Conservation (phyloP, 2,329 filamentous ascomycete genomes). For the Microdochium paspali region DNA sequence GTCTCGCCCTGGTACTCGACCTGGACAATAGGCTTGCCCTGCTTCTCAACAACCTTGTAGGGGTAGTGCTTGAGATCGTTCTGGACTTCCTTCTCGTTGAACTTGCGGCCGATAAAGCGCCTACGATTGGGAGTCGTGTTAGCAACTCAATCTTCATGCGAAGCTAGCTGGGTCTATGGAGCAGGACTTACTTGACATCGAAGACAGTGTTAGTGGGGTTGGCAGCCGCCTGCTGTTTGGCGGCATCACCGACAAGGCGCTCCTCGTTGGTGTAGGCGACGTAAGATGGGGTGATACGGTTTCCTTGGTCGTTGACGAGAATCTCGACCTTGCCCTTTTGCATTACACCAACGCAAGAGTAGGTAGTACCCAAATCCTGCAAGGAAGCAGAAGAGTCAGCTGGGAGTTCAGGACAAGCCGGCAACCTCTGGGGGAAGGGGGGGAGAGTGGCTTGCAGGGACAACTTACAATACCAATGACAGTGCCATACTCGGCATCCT, state of each 20-base stretch:
- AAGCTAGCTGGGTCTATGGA: conserved; percentile 9
- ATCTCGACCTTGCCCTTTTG: conserved; percentile 92
- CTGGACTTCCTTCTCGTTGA: conserved; percentile 76
- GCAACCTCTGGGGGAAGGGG: not conserved
- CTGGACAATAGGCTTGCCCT: conserved; percentile 79
- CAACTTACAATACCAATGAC: conserved; percentile 79
- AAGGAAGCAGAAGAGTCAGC: conserved; percentile 6
- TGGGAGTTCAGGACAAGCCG: conserved; percentile 1
- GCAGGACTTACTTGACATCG: conserved; percentile 67
- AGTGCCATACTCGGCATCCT: conserved; percentile 71
- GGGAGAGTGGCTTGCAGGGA: not conserved
- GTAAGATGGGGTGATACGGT: conserved; percentile 92
- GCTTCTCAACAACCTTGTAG: conserved; percentile 85
- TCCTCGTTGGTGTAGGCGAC: conserved; percentile 97
- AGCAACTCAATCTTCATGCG: conserved; percentile 12
- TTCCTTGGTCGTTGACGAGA: conserved; percentile 92
- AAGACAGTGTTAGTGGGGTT: conserved; percentile 72
- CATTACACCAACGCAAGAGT: conserved; percentile 91
- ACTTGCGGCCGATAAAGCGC: conserved; percentile 81
- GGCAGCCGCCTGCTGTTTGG: conserved; percentile 85
- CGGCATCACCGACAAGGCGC: conserved; percentile 91
- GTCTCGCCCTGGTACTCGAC: conserved; percentile 56
- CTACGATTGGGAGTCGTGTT: conserved; percentile 30
- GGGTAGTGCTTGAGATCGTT: conserved; percentile 96
- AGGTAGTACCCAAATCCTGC: conserved; percentile 77